Evolutionary conservation across 2,329 filamentous ascomycete species (phyloP).

Genomic region (Alternaria conjuncta): DNA sequence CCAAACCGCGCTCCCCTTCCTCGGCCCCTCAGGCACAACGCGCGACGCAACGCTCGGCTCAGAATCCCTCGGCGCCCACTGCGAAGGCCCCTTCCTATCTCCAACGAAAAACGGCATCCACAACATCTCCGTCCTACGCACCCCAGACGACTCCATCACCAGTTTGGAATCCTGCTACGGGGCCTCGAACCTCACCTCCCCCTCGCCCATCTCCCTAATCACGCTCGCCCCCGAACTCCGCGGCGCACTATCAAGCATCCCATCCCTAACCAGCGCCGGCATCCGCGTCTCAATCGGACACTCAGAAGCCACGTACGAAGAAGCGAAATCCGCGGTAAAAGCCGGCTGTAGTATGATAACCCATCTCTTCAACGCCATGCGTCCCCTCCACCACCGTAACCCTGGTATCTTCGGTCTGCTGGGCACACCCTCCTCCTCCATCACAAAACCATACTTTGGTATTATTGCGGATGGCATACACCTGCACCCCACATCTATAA

Average conservation of each 20-base stretch:
- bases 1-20: conserved; percentile 76
- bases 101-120: conserved; percentile 87
- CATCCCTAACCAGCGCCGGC: conserved; percentile 67
- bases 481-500: conserved; percentile 84
- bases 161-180: conserved; percentile 79
- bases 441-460: conserved; percentile 76
- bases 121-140: conserved; percentile 72
- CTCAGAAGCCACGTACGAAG: conserved; percentile 84
- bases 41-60: conserved; percentile 72
- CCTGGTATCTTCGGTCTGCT: conserved; percentile 88
- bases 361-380: conserved; percentile 94
- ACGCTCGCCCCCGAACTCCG: conserved; percentile 82
- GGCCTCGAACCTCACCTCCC: conserved; percentile 63
- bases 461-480: conserved; percentile 92
- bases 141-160: conserved; percentile 65
- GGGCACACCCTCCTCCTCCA: conserved; percentile 55
- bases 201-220: conserved; percentile 72
- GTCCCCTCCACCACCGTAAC: conserved; percentile 86
- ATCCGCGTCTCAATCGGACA: conserved; percentile 85
- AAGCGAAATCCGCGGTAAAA: conserved; percentile 73
- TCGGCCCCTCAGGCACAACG: conserved; percentile 71
- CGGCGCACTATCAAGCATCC: conserved; percentile 73
- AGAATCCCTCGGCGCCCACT: conserved; percentile 88
- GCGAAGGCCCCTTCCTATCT: conserved; percentile 87
- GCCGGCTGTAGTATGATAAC: conserved; percentile 85